Evolutionary conservation across 148 eudicot genomes (phyloP).

Genomic region (Salicornia ramosissima): DNA sequence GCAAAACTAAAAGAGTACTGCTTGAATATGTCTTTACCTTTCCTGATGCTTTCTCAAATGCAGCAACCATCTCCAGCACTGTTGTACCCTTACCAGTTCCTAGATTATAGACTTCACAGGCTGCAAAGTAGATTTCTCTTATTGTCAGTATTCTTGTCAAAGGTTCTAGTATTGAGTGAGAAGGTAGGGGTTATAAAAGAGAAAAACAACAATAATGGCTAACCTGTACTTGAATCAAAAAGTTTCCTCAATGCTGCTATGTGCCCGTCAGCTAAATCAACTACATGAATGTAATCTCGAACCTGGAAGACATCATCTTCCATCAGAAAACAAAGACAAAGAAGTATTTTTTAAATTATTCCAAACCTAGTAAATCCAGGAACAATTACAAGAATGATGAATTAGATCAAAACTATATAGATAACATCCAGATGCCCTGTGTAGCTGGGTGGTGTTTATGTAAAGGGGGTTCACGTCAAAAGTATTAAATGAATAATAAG

Average conservation of each 20-base stretch:
- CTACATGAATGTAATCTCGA: conserved; percentile 95
- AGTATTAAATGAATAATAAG: too few relatives aligned
- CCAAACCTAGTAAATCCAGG: too few relatives aligned
- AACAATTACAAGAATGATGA: too few relatives aligned
- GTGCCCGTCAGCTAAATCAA: conserved; percentile 98
- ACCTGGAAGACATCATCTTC: conserved; percentile 47
- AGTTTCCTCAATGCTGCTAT: conserved; percentile 81
- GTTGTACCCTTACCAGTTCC: conserved; percentile 97
- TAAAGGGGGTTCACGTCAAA: too few relatives aligned
- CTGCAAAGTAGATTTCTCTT: too few relatives aligned
- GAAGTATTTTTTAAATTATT: background rate
- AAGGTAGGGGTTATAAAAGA: too few relatives aligned
- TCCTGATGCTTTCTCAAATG: conserved; percentile 96
- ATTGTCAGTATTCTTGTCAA: too few relatives aligned
- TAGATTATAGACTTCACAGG: conserved; percentile 89
- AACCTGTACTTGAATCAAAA: conserved; percentile 63
- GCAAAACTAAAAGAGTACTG: background rate
- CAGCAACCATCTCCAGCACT: conserved; percentile 92
- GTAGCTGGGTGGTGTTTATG: too few relatives aligned
- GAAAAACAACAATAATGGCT: too few relatives aligned
- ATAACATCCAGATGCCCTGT: too few relatives aligned
- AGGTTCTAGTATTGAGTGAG: too few relatives aligned
- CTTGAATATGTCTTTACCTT: conserved; percentile 47
- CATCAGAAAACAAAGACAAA: conserved; percentile 5
- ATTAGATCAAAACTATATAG: too few relatives aligned